A percentile compares a stretch with the other conserved stretches of the same genome.
phyloP scores from a whole-genome alignment of 805 yeast species.

The Sugiyamaella valdiviana region DNA sequence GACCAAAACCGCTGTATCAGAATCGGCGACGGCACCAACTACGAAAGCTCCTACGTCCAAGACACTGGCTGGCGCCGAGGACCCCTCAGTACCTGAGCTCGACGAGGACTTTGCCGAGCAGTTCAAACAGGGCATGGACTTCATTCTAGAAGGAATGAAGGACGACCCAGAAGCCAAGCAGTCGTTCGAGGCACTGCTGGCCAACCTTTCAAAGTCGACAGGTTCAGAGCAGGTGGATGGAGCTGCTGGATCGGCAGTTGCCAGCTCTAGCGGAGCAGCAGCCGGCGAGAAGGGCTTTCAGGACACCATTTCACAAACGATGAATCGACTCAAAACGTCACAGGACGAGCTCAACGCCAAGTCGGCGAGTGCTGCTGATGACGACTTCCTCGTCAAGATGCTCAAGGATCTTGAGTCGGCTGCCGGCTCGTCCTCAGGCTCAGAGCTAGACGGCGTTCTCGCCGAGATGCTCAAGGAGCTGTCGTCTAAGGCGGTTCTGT shows the following conservation, averaged over 20 bases:
- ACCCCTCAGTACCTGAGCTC: slow-evolving; percentile 29
- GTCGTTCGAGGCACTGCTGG: slow-evolving; percentile 43
- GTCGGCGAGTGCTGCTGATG: slow-evolving; percentile 36
- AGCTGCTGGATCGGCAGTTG: slow-evolving; percentile 1
- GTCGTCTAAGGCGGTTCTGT: slow-evolving; percentile 76
- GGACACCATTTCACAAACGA: slow-evolving; percentile 70
- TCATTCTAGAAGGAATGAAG: slow-evolving; percentile 42
- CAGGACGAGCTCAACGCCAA: slow-evolving; percentile 64
- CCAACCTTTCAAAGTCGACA: slow-evolving; percentile 18
- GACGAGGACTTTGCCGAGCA: slow-evolving; percentile 36
- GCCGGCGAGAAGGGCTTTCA: slow-evolving; percentile 40
- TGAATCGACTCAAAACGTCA: slow-evolving; percentile 70
- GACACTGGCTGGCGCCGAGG: slow-evolving; percentile 11
- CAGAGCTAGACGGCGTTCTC: slow-evolving; percentile 55
- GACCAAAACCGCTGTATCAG: neutral
- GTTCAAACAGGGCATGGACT: slow-evolving; percentile 36
- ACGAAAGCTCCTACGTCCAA: too few relatives aligned
- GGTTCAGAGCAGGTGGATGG: slow-evolving; percentile 4
- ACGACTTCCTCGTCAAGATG: slow-evolving; percentile 55
- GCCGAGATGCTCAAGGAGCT: slow-evolving; percentile 74
- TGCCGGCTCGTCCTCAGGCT: slow-evolving; percentile 26
- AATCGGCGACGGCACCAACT: slow-evolving; percentile 12
- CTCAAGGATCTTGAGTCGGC: slow-evolving; percentile 49
- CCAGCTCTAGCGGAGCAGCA: slow-evolving; percentile 20
- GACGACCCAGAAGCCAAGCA: slow-evolving; percentile 48